Evolutionary conservation across 495 filamentous ascomycete species (phyloP), one percentile per base, ranked within the genome.

Genomic region (Recurvomyces mirabilis): DNA sequence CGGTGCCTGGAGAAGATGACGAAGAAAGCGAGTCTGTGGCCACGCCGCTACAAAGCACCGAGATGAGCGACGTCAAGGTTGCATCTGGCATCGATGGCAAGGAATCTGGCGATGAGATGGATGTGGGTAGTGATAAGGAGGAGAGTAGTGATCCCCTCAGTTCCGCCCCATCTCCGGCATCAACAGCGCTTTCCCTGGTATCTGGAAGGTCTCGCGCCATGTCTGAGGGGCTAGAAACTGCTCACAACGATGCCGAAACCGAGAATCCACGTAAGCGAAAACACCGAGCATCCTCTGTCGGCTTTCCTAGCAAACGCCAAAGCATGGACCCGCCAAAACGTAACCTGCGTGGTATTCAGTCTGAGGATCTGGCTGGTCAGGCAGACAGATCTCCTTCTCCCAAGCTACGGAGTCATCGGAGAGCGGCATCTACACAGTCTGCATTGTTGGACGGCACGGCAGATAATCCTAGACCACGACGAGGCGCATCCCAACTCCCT

Each of bases 351-450:
- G 40, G 34, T 9, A 44, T 49, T 24, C 40, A 54, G n/a, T 45
- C 45, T 5, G 45, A 49, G 24, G 51, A 46, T 19, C 28, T 7
- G 24, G 4, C 18, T 1, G 22, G 21, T n/a, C 3, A 11, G 26
- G n/a, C n/a, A 5, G 41, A 47, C n/a, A 31, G 44, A 18, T 58
- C 55, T 12, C 52, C 42, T 5, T 58, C 55, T 6, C 55, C 55
- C 0, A 45, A 24, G 30, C 18, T 24, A 12, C 19, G 34, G 22
- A 34, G 23, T 14, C 53, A 58, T 42, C 39, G 49, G 1, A 37
- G 52, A 20, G 39, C 55, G 4, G 41, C 41, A 4, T 58, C 55
- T n/a, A 55, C 39, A 2, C 55, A 58, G 32, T 45, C 48, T 2
- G 30, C 23, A 9, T 40, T 41, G 11, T 3, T 51, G 6, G 46